Evolutionary conservation across 2,329 filamentous ascomycete species (phyloP), one percentile per base, ranked within the genome.

Genomic region (Penicillium sp.): DNA sequence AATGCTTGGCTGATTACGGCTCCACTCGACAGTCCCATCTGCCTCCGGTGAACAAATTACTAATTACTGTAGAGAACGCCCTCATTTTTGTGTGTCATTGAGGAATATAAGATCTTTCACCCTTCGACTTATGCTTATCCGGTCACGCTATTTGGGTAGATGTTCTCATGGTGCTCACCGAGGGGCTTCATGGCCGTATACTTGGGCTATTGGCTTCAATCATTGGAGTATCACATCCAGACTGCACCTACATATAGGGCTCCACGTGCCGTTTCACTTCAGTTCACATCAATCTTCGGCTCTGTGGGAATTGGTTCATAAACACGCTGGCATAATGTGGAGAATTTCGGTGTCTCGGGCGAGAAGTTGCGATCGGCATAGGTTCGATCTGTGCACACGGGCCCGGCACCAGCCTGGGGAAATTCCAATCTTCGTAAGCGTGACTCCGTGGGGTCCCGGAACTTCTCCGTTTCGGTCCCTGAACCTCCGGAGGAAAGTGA

Each of bases 1-100:
- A 47, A 46, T 52, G 45, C 49, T 49, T 53, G 46, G 49, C 28
- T 42, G n/a, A 6, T 24, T 6, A 15, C 21, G 21, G 43, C 49
- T 45, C 49, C 45, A 55, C 49, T 46, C 15, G 34, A 29, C 29
- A 45, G 49, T 36, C 28, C 18, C 21, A 38, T 13, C 28, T 9
- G 23, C 39, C n/a, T n/a, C 21, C n/a, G 51, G 47, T 50, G 47
- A 46, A 47, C 12, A 23, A 15, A 39, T 46, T 49, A 46, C 41
- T 53, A 24, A 49, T 48, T 31, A 12, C 21, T 28, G 10, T 3
- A n/a, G 9, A 18, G 18, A 13, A 21, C 16, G 18, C 18, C 9
- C 8, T 18, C 3, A 13, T n/a, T 42, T 42, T 26, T 42, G 23
- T 42, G 38, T 42, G 39, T 42, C 39, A 42, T 24, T 26, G 10